Conservation (phyloP, 1,284 basidiomycete genomes). For the Austropuccinia psidii region DNA sequence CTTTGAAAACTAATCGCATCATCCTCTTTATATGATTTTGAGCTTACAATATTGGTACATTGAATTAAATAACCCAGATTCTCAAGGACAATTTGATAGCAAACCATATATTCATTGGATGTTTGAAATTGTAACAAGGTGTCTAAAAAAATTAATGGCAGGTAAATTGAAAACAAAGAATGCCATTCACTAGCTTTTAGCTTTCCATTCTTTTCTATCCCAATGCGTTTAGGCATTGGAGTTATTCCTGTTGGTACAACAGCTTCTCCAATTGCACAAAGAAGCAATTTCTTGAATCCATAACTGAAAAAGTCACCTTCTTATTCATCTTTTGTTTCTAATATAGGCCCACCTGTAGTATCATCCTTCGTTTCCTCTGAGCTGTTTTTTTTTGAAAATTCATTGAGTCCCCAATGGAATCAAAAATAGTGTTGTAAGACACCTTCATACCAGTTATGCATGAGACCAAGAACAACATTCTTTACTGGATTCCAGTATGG, state of each 20-base stretch:
- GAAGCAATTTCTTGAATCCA: neutral
- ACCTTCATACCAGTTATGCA: conserved; percentile 23
- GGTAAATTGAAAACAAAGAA: conserved; percentile 1
- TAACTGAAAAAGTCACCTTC: neutral
- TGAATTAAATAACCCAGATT: conserved; percentile 29
- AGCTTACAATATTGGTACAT: conserved; percentile 24
- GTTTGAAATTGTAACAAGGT: neutral
- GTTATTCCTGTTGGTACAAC: conserved; percentile 26
- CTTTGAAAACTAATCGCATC: neutral
- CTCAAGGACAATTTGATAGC: neutral
- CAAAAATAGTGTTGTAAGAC: neutral
- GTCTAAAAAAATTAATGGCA: conserved; percentile 29
- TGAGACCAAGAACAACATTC: neutral
- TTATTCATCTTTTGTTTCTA: neutral
- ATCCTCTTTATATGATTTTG: neutral
- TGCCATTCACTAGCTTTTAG: neutral
- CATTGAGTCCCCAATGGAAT: neutral
- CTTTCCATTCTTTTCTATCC: neutral
- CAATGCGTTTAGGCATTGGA: too few species aligned
- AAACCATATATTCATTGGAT: too few species aligned
- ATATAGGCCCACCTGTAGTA: too few species aligned
- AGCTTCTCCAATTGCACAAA: conserved; percentile 3
- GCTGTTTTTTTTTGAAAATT: too few species aligned
- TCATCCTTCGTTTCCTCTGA: too few species aligned
- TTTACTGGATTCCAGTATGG: neutral